phyloP scores from a whole-genome alignment of 805 yeast species.

The Kuraishia borneana region DNA sequence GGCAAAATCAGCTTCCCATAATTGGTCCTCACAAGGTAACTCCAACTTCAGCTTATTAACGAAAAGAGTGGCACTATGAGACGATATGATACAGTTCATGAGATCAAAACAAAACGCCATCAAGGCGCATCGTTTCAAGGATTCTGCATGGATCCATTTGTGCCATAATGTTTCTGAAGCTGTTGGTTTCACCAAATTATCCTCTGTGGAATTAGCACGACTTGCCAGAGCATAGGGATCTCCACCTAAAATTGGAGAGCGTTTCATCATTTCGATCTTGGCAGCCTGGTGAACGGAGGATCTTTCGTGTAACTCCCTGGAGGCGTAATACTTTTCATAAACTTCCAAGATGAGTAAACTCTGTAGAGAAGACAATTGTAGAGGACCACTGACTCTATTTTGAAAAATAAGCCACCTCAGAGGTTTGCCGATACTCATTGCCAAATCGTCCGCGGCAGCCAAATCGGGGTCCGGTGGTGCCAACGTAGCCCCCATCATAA shows the following conservation, averaged over 20 bases:
- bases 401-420: slow-evolving; percentile 31
- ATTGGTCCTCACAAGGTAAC: slow-evolving; percentile 1
- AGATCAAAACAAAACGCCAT: slow-evolving; percentile 59
- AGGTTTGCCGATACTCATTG: slow-evolving; percentile 27
- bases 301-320: slow-evolving; percentile 35
- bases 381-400: slow-evolving; percentile 31
- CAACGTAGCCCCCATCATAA: slow-evolving; percentile 38
- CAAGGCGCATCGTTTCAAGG: slow-evolving; percentile 60
- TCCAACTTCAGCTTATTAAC: not conserved
- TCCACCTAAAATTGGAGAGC: slow-evolving; percentile 35
- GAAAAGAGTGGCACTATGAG: not conserved
- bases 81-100: not conserved
- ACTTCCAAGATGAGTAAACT: slow-evolving; percentile 34
- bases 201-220: not conserved
- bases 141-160: slow-evolving; percentile 68
- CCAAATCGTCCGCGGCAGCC: slow-evolving; percentile 11
- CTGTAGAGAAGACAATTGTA: slow-evolving; percentile 39
- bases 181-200: not conserved
- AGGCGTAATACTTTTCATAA: slow-evolving; percentile 32
- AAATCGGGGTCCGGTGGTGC: slow-evolving; percentile 1
- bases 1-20: slow-evolving; percentile 1
- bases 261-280: slow-evolving; percentile 34
- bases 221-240: slow-evolving; percentile 21
- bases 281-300: slow-evolving; percentile 41
- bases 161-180: slow-evolving; percentile 21